phyloP scores from a whole-genome alignment of 1,284 basidiomycete genomes.

The Cutaneotrichosporon arboriforme region DNA sequence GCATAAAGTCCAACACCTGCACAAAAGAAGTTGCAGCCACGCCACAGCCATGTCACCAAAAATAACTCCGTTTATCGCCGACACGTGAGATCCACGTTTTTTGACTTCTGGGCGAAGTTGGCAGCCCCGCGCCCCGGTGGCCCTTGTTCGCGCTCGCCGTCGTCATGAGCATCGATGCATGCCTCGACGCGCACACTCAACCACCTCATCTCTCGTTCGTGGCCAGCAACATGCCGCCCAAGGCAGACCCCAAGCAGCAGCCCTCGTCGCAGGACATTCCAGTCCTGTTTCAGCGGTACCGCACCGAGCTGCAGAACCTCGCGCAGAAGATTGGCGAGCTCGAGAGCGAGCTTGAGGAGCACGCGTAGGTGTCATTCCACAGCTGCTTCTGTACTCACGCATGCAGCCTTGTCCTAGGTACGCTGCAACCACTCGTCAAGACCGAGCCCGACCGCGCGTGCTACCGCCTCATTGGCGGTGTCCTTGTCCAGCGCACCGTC shows the following conservation, averaged over 20 bases:
- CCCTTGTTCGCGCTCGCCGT: too few species aligned
- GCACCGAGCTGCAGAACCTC: slow-evolving; percentile 75
- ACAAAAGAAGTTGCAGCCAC: slow-evolving; percentile 2
- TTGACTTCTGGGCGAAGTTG: too few species aligned
- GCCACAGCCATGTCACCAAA: neutral
- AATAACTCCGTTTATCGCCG: neutral
- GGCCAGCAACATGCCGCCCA: slow-evolving; percentile 34
- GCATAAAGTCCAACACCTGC: neutral
- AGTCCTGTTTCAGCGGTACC: slow-evolving; percentile 53
- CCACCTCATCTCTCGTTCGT: neutral
- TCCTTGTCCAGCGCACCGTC: slow-evolving; percentile 92
- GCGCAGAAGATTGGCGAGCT: slow-evolving; percentile 89
- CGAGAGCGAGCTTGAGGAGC: slow-evolving; percentile 87
- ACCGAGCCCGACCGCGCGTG: slow-evolving; percentile 87
- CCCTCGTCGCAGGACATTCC: slow-evolving; percentile 37
- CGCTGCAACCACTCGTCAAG: slow-evolving; percentile 62
- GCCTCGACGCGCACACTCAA: neutral
- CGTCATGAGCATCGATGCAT: neutral
- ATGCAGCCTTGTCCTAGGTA: slow-evolving; percentile 77
- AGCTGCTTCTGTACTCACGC: neutral
- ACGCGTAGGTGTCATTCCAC: slow-evolving; percentile 50
- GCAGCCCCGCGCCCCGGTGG: too few species aligned
- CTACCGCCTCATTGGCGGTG: slow-evolving; percentile 92
- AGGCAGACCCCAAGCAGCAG: slow-evolving; percentile 26
- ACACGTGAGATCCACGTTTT: neutral